phyloP scores from a whole-genome alignment of 1,139 yeast genomes.

The Geotrichum carabidarum region DNA sequence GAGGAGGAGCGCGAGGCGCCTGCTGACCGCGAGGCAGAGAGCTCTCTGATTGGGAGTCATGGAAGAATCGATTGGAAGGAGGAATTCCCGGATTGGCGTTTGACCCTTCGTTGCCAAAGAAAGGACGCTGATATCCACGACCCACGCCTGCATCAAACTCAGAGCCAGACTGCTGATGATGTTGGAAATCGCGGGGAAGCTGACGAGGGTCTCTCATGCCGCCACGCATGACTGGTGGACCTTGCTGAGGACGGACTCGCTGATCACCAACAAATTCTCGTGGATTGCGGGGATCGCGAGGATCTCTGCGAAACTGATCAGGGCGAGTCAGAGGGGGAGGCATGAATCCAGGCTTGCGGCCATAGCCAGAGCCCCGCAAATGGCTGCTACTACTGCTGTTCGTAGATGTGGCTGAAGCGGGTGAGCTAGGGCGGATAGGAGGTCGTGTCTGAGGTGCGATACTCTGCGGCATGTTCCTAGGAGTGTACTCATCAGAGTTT shows the following conservation, averaged over 20 bases:
- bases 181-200: conserved; percentile 8
- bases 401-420: conserved; percentile 2
- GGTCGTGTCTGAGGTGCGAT: conserved; percentile 1
- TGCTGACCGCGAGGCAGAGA: conserved; percentile 1
- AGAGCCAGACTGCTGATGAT: not conserved
- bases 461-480: conserved; percentile 3
- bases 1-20: not conserved
- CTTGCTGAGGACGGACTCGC: not conserved
- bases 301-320: not conserved
- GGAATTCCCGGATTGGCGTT: not conserved
- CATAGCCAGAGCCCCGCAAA: conserved; percentile 5
- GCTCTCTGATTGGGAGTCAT: conserved; percentile 1
- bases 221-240: not conserved
- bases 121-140: conserved; percentile 7
- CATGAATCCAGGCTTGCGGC: not conserved
- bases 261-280: not conserved
- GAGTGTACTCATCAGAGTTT: not conserved
- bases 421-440: not conserved
- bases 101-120: conserved; percentile 1
- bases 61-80: conserved; percentile 3
- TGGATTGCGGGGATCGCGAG: not conserved
- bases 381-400: conserved; percentile 7
- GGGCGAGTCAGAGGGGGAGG: not conserved
- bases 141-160: conserved; percentile 3
- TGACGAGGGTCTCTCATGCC: conserved; percentile 7